Base-by-base conservation (phyloP, 306 rosid genomes). In the Vigna reflexopilosa region DNA sequence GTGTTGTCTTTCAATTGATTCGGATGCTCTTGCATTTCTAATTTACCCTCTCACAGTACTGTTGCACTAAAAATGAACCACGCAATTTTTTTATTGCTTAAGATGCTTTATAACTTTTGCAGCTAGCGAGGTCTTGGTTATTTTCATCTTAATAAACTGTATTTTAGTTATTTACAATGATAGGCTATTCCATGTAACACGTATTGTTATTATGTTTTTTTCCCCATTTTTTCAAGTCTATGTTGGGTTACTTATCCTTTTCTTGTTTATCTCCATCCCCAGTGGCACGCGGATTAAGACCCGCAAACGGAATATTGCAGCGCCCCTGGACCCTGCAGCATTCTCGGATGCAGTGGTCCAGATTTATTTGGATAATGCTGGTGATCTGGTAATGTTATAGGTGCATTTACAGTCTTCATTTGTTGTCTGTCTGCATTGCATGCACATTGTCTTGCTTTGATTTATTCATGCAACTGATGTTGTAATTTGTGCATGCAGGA, bases 241-340 rank as follows among this genome's bases (percentile, higher is more conserved):
- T 49, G 13, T 13, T 50, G 32, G 16, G 42, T 9, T n/a, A 59
- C 6, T 49, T 55, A 61, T 77, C 17, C 28, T 67, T 59, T 55
- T 28, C 4, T 58, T 72, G 47, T 24, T 76, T 65, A 15, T 84
- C 32, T 34, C 13, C 48, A 67, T 68, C 44, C 77, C 17, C 83
- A 96, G 99, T 84, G 99, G 99, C 82, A 96, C 99, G 99, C 99
- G 99, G 99, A 96, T 96, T 93, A 96, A 96, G 98, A 96, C 99
- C 99, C 99, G 99, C 99, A 96, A 96, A 96, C 99, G 99, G 96
- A 96, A 96, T 83, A 96, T 96, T 80, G 95, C 99, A 26, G 98
- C 91, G 50, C 99, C 99, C 0, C 97, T 96, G 98, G 99, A 96
- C 98, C 98, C 98, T 93, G 98, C 99, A 88, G 92, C 99, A 64